These are phyloP conservation scores for Phytophthora crassamura DNA, from an alignment of 352 stramenopile species.

Conservation along the genomic window DNA sequence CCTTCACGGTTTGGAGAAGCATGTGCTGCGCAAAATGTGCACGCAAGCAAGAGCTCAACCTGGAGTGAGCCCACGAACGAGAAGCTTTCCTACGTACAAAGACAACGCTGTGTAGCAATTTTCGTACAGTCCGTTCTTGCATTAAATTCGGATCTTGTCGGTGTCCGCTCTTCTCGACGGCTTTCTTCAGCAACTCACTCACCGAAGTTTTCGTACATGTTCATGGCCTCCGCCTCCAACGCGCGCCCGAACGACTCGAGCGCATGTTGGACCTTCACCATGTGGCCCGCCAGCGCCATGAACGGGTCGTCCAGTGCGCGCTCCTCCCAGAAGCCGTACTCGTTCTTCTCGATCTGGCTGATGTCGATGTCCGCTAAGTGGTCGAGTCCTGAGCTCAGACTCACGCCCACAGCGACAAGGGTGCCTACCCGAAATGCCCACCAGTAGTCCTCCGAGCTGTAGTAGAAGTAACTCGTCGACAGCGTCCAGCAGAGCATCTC, in stretches of 20 bases:
- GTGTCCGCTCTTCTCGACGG: slow-evolving; percentile 9
- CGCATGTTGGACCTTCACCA: slow-evolving; percentile 55
- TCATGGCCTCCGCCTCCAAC: slow-evolving; percentile 59
- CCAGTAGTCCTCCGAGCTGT: slow-evolving; percentile 56
- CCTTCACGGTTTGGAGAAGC: no score
- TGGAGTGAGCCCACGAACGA: no score
- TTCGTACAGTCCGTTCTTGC: slow-evolving; percentile 18
- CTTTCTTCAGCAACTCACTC: slow-evolving; percentile 30
- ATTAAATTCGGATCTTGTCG: slow-evolving; percentile 13
- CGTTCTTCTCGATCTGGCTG: slow-evolving; percentile 43
- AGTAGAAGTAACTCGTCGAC: slow-evolving; percentile 67
- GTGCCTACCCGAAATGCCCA: slow-evolving; percentile 64
- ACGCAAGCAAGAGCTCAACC: neutral
- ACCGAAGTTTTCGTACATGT: slow-evolving; percentile 77
- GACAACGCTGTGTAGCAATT: no score
- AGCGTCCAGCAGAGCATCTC: slow-evolving; percentile 73
- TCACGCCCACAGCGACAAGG: slow-evolving; percentile 57
- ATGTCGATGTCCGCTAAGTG: slow-evolving; percentile 63
- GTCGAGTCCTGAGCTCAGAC: slow-evolving; percentile 61
- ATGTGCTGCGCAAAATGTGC: no score
- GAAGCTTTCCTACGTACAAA: no score
- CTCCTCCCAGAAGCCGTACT: slow-evolving; percentile 69
- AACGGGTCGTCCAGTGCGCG: slow-evolving; percentile 51
- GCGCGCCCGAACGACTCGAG: slow-evolving; percentile 27
- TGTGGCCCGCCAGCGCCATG: slow-evolving; percentile 43